These are phyloP conservation scores for Keqinozyma sinolaborantium DNA, from an alignment of 1,139 yeast genomes.

Conservation along the genomic window DNA sequence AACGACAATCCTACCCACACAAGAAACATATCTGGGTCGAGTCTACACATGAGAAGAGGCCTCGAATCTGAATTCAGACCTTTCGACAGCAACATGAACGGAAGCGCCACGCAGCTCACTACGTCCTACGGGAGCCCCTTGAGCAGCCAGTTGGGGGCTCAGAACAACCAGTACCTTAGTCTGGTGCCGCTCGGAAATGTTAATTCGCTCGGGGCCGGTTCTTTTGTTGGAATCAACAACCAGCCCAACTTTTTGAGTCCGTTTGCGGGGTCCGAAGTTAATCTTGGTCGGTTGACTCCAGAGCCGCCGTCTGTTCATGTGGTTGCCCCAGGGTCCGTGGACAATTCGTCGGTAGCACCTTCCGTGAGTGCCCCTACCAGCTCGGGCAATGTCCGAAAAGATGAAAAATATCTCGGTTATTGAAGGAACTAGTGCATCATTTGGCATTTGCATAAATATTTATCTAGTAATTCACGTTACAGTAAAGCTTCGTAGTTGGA, in stretches of 20 bases:
- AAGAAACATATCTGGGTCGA: conserved; percentile 8
- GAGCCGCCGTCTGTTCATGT: too few relatives aligned
- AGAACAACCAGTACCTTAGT: not conserved
- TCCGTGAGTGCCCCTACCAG: too few relatives aligned
- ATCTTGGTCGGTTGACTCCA: too few relatives aligned
- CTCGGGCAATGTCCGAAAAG: too few relatives aligned
- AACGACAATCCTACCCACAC: conserved; percentile 6
- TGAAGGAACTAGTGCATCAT: too few relatives aligned
- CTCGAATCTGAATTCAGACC: conserved; percentile 4
- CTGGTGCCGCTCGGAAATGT: not conserved
- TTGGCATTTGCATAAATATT: too few relatives aligned
- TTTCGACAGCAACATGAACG: conserved; percentile 2
- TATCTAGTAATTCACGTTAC: too few relatives aligned
- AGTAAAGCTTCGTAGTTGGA: too few relatives aligned
- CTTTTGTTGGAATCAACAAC: not conserved
- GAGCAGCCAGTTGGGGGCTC: not conserved
- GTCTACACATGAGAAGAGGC: conserved; percentile 6
- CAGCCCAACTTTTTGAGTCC: not conserved
- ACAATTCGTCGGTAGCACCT: too few relatives aligned
- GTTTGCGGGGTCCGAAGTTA: not conserved
- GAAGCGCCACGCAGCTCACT: not conserved
- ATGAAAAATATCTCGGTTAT: too few relatives aligned
- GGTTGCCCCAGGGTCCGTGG: too few relatives aligned
- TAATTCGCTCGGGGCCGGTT: too few relatives aligned
- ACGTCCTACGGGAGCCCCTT: not conserved